These are phyloP conservation scores for Afroboletus lepidellus DNA, from an alignment of 1,284 basidiomycete genomes.

Conservation along the genomic window DNA sequence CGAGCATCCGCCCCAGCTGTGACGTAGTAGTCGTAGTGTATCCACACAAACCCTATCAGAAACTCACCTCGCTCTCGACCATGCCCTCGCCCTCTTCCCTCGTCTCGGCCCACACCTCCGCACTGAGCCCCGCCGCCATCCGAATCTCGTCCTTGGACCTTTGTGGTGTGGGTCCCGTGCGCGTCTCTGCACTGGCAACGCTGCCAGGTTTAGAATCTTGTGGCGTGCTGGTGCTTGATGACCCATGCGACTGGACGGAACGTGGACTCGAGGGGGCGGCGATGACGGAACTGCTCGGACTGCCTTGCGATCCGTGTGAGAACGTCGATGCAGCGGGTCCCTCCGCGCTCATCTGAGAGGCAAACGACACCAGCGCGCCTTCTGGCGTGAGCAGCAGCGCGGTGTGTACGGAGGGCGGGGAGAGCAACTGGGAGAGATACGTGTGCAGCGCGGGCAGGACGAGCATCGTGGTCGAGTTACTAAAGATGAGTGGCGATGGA, in stretches of 20 bases:
- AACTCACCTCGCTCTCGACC: constrained; percentile 68
- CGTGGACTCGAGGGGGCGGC: constrained; percentile 16
- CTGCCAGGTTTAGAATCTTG: constrained; percentile 38
- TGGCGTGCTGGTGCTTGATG: constrained; percentile 22
- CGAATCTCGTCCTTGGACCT: constrained; percentile 69
- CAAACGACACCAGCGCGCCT: constrained; percentile 35
- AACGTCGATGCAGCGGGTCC: background rate
- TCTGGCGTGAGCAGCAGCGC: constrained; percentile 32
- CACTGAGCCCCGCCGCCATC: constrained; percentile 65
- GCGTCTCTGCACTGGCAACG: constrained; percentile 10
- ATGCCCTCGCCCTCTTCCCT: constrained; percentile 50
- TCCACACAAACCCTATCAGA: background rate
- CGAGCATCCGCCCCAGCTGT: constrained; percentile 68
- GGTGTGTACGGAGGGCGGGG: constrained; percentile 31
- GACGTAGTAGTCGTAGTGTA: constrained; percentile 5
- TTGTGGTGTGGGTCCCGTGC: constrained; percentile 26
- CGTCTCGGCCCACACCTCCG: constrained; percentile 75
- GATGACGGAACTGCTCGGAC: constrained; percentile 6
- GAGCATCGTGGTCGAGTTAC: constrained; percentile 24
- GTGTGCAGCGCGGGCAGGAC: constrained; percentile 28
- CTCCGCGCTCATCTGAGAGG: constrained; percentile 20
- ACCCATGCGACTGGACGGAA: constrained; percentile 13
- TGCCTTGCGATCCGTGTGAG: constrained; percentile 9
- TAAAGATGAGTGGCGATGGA: constrained; percentile 9
- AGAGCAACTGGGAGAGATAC: constrained; percentile 30